phyloP scores from a whole-genome alignment of 441 rosid species.

The Biscutella laevigata region DNA sequence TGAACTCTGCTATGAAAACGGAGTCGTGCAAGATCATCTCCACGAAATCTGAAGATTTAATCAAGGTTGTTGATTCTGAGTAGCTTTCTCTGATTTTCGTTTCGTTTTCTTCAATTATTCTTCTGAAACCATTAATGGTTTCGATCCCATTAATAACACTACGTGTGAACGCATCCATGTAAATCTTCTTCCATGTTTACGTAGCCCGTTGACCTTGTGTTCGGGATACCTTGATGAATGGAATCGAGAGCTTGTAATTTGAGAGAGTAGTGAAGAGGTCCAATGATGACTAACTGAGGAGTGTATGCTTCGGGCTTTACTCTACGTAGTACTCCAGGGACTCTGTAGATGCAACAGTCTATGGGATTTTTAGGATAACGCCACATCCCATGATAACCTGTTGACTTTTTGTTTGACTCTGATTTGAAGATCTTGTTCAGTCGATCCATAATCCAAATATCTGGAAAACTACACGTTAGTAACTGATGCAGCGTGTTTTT shows the following conservation, averaged over 20 bases:
- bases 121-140: background rate
- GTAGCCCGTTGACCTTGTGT: constrained; percentile 6
- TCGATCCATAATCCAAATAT: no score
- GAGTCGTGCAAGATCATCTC: background rate
- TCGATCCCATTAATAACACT: no score
- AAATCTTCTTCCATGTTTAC: constrained; percentile 5
- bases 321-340: background rate
- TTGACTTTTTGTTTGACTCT: no score
- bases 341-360: constrained; percentile 18
- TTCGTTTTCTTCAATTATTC: background rate
- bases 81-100: background rate
- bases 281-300: constrained; percentile 1
- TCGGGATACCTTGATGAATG: background rate
- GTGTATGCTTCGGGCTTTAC: background rate
- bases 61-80: background rate
- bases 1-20: background rate
- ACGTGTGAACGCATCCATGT: no score
- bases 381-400: no score
- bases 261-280: constrained; percentile 11
- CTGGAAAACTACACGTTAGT: no score
- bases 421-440: no score
- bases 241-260: background rate
- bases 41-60: background rate
- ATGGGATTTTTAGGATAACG: no score
- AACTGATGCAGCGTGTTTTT: no score